Evolutionary conservation across 1,284 basidiomycete species (phyloP).

Genomic region (Heterobasidion annosum): DNA sequence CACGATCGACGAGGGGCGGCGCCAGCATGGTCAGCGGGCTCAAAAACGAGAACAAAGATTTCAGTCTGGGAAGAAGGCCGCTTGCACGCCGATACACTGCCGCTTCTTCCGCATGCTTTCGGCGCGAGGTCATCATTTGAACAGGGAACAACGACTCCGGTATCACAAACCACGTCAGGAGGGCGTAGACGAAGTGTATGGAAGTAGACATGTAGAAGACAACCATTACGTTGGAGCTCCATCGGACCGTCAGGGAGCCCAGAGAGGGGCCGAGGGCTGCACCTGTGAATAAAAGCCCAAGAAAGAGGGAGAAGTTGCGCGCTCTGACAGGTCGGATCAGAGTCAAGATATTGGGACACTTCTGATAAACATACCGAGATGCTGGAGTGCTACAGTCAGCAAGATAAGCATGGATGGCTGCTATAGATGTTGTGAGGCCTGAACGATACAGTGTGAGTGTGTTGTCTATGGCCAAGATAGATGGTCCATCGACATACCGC

Average conservation of each 20-base stretch:
- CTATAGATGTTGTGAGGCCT: slow-evolving; percentile 42
- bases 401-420: slow-evolving; percentile 55
- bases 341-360: neutral
- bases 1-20: slow-evolving; percentile 28
- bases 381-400: slow-evolving; percentile 46
- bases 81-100: slow-evolving; percentile 10
- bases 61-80: slow-evolving; percentile 17
- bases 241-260: slow-evolving; percentile 55
- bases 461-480: neutral
- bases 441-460: slow-evolving; percentile 2
- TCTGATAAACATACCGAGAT: slow-evolving; percentile 25
- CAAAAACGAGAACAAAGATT: slow-evolving; percentile 46
- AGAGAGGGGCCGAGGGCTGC: slow-evolving; percentile 68
- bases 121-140: slow-evolving; percentile 25
- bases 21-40: slow-evolving; percentile 58
- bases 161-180: slow-evolving; percentile 48
- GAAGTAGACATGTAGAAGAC: slow-evolving; percentile 61
- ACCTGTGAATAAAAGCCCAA: slow-evolving; percentile 61
- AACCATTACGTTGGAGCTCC: slow-evolving; percentile 48
- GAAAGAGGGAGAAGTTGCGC: slow-evolving; percentile 49
- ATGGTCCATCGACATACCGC: slow-evolving; percentile 41
- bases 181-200: slow-evolving; percentile 41
- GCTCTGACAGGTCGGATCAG: slow-evolving; percentile 25
- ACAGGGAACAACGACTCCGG: slow-evolving; percentile 64
- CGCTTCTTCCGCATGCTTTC: slow-evolving; percentile 22